A percentile compares a stretch with the other conserved stretches of the same genome.
These are phyloP conservation scores for Penicillium verrucosum DNA, from an alignment of 2,329 filamentous ascomycete species.

Conservation along the genomic window DNA sequence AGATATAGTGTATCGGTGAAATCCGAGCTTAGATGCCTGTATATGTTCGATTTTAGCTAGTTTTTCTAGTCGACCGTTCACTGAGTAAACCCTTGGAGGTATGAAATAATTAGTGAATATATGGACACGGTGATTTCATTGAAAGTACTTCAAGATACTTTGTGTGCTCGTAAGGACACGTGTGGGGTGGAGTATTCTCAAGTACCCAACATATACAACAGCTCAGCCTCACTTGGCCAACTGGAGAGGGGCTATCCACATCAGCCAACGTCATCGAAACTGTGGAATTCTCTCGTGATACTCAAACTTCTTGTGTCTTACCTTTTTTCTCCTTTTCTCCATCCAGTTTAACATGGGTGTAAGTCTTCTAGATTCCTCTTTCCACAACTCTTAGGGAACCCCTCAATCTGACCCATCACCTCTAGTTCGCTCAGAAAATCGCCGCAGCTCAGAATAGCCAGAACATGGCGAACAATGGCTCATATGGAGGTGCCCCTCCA, in stretches of 20 bases:
- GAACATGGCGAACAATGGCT: constrained; percentile 24
- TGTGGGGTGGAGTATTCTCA: background rate
- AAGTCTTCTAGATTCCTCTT: background rate
- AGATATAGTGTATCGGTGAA: background rate
- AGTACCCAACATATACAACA: constrained; percentile 2
- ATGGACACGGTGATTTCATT: background rate
- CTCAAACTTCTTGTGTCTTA: background rate
- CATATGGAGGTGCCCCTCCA: constrained; percentile 36
- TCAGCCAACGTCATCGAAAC: constrained; percentile 6
- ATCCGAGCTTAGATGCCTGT: background rate
- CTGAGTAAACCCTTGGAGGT: background rate
- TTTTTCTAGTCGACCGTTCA: background rate
- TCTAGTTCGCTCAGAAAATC: constrained; percentile 40
- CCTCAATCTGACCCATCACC: background rate
- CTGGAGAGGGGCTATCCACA: constrained; percentile 6
- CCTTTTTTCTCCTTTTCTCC: background rate
- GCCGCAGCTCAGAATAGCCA: constrained; percentile 36
- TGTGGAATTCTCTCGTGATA: constrained; percentile 2
- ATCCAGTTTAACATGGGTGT: constrained; percentile 6
- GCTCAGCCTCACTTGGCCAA: constrained; percentile 2
- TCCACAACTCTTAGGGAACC: background rate
- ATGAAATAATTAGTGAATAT: background rate
- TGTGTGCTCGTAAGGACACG: background rate
- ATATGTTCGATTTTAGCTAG: background rate
- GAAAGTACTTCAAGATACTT: background rate